Conservation (phyloP, 306 rosid genomes). For the Bauhinia variegata region DNA sequence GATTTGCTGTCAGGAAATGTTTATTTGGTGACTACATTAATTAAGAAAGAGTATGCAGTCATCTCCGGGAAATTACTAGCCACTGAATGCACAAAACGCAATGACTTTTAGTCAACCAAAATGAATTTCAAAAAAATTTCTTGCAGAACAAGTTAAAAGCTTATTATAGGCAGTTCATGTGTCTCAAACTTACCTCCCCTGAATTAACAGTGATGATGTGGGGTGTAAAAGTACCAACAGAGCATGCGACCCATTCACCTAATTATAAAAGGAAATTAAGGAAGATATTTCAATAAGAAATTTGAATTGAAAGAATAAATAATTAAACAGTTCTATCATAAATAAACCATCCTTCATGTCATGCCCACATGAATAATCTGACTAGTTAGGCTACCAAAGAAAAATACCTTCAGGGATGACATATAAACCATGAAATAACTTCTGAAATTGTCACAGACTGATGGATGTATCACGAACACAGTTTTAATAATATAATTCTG, state of each 20-base stretch:
- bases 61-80: conserved; percentile 23
- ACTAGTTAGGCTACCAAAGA: too few relatives aligned
- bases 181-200: conserved; percentile 71
- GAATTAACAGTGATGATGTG: conserved; percentile 87
- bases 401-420: too few relatives aligned
- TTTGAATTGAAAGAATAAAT: conserved; percentile 4
- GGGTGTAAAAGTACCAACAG: conserved; percentile 94
- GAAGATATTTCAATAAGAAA: conserved; percentile 15
- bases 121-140: not conserved
- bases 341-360: conserved; percentile 5
- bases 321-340: conserved; percentile 21
- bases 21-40: conserved; percentile 23
- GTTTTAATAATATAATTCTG: too few relatives aligned
- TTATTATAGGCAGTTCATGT: conserved; percentile 4
- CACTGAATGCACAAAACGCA: not conserved
- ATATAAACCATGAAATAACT: too few relatives aligned
- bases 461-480: too few relatives aligned
- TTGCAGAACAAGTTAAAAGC: conserved; percentile 1
- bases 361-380: conserved; percentile 8
- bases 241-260: conserved; percentile 93
- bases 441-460: too few relatives aligned
- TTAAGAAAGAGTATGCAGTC: not conserved
- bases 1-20: conserved; percentile 14
- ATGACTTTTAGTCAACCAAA: conserved; percentile 16
- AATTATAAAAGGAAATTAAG: conserved; percentile 15